Conservation (phyloP, 2,329 filamentous ascomycete genomes). For the Allantophomopsis lycopodina region DNA sequence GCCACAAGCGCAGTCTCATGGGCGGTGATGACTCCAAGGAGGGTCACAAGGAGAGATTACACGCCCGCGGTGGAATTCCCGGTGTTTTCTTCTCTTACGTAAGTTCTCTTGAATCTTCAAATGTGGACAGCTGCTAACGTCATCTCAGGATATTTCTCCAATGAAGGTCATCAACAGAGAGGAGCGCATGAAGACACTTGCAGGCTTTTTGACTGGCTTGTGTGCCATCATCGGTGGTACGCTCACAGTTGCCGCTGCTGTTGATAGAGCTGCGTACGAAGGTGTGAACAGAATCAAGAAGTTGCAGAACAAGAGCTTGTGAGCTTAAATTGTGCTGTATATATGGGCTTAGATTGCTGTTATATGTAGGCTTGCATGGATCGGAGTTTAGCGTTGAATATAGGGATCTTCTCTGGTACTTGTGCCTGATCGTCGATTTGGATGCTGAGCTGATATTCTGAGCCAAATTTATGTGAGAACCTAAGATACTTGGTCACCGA, state of each 20-base stretch:
- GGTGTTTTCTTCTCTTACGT: constrained; percentile 98
- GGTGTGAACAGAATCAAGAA: constrained; percentile 78
- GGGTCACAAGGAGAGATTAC: constrained; percentile 82
- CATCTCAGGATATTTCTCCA: constrained; percentile 74
- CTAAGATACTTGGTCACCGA: too few relatives aligned
- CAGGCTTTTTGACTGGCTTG: constrained; percentile 83
- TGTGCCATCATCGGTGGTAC: constrained; percentile 94
- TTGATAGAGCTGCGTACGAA: constrained; percentile 87
- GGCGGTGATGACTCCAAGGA: constrained; percentile 78
- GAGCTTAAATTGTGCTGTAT: constrained; percentile 2
- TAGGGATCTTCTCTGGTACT: too few relatives aligned
- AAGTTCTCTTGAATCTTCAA: constrained; percentile 25
- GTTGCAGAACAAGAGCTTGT: constrained; percentile 53
- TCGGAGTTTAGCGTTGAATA: too few relatives aligned
- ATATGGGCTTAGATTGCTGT: not conserved
- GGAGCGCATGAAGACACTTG: constrained; percentile 75
- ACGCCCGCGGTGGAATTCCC: constrained; percentile 83
- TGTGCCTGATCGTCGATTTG: too few relatives aligned
- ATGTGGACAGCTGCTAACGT: constrained; percentile 9
- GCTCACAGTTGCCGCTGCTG: constrained; percentile 83
- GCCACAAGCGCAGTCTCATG: constrained; percentile 76
- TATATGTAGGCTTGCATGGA: too few relatives aligned
- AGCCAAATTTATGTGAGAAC: too few relatives aligned
- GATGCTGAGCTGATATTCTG: too few relatives aligned
- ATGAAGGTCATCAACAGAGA: constrained; percentile 99